Evolutionary conservation across 2,329 filamentous ascomycete genomes (phyloP).

Genomic region (Epichloe aotearoae): DNA sequence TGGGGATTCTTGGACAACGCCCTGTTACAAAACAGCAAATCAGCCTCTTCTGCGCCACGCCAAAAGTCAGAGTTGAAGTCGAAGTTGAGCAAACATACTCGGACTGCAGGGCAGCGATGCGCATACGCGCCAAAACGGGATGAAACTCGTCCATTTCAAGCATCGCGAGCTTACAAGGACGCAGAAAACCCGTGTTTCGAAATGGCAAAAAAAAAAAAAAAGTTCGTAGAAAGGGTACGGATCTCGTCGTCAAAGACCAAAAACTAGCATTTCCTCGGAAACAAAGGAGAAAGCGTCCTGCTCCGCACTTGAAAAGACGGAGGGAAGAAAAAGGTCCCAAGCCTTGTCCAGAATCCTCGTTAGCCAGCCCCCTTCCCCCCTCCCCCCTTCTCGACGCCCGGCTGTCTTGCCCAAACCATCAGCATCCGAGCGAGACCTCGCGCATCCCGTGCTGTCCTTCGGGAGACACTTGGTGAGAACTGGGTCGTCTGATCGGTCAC

Average conservation of each 20-base stretch:
- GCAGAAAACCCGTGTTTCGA: no score
- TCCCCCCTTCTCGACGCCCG: background rate
- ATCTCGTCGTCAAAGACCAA: background rate
- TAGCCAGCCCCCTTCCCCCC: background rate
- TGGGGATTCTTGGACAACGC: conserved; percentile 2
- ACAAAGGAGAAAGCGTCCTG: background rate
- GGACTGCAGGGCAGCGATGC: conserved; percentile 33
- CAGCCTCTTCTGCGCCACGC: no score
- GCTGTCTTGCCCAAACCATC: background rate
- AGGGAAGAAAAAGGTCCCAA: no score
- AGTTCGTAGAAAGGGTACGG: background rate
- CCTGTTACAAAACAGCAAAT: background rate
- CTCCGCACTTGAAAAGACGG: background rate
- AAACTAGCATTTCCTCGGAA: background rate
- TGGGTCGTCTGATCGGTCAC: background rate
- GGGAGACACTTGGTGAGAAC: background rate
- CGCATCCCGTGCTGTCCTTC: background rate
- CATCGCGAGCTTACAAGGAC: background rate
- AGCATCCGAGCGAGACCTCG: background rate
- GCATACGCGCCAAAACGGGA: conserved; percentile 29
- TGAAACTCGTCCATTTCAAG: conserved; percentile 12
- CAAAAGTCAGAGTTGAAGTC: background rate
- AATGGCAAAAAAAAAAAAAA: no score
- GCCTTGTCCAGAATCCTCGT: no score
- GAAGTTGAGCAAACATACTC: conserved; percentile 23